phyloP scores from a whole-genome alignment of 345 rosid species.

The Crucihimalaya himalaica region DNA sequence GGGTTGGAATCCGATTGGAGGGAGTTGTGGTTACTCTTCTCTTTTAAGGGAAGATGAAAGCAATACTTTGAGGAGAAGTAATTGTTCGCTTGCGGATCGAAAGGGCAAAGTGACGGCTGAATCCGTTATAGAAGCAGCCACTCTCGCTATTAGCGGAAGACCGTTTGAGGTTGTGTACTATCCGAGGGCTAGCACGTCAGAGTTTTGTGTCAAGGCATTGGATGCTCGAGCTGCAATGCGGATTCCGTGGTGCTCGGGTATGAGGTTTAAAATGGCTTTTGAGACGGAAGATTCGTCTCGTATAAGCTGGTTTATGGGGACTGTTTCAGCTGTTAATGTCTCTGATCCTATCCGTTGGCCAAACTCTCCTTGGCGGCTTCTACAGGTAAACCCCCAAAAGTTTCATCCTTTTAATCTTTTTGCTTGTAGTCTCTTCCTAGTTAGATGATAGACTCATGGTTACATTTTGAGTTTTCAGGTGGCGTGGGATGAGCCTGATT shows the following conservation, averaged over 20 bases:
- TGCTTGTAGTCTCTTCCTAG: slow-evolving; percentile 7
- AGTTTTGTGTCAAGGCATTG: slow-evolving; percentile 75
- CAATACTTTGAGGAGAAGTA: slow-evolving; percentile 48
- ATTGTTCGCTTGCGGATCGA: slow-evolving; percentile 36
- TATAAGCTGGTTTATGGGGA: slow-evolving; percentile 98
- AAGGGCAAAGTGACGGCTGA: slow-evolving; percentile 62
- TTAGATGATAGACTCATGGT: slow-evolving; percentile 3
- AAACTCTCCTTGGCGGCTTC: slow-evolving; percentile 89
- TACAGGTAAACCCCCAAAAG: slow-evolving; percentile 58
- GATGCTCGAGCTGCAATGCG: slow-evolving; percentile 70
- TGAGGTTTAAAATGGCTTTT: slow-evolving; percentile 97
- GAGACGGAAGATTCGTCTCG: slow-evolving; percentile 93
- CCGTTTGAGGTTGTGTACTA: slow-evolving; percentile 81
- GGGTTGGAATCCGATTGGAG: slow-evolving; percentile 69
- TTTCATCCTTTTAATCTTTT: background rate
- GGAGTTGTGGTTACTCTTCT: slow-evolving; percentile 49
- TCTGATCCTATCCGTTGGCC: slow-evolving; percentile 84
- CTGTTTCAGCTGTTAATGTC: slow-evolving; percentile 75
- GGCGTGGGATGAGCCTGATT: slow-evolving; percentile 98
- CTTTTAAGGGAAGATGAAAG: slow-evolving; percentile 62
- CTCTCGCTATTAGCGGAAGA: slow-evolving; percentile 62
- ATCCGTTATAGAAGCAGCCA: slow-evolving; percentile 75
- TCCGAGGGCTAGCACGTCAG: slow-evolving; percentile 84
- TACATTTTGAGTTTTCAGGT: slow-evolving; percentile 52
- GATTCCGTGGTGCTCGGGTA: slow-evolving; percentile 83